phyloP scores from a whole-genome alignment of 257 asterid species.

The Marsdenia floribunda region DNA sequence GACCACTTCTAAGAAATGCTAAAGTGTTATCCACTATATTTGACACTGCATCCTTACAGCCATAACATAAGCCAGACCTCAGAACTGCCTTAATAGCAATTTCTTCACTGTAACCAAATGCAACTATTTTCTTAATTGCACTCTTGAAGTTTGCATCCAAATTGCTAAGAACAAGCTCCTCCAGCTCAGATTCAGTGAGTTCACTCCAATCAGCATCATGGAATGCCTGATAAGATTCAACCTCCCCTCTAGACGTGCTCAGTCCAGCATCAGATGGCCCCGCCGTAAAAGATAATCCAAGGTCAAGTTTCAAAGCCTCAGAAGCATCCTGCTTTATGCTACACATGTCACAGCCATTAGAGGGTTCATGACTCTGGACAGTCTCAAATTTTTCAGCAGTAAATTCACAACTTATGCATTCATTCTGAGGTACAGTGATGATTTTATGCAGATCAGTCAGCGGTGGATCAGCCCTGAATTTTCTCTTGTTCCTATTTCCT shows the following conservation, averaged over 20 bases:
- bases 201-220: constrained; percentile 93
- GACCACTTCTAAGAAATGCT: constrained; percentile 65
- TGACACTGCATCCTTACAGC: constrained; percentile 84
- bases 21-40: constrained; percentile 86
- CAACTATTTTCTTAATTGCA: constrained; percentile 71
- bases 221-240: constrained; percentile 42
- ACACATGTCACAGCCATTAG: constrained; percentile 55
- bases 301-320: constrained; percentile 80
- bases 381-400: too few relatives aligned
- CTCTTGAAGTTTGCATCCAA: constrained; percentile 75
- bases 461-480: constrained; percentile 87
- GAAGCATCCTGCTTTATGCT: constrained; percentile 39
- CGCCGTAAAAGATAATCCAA: constrained; percentile 59
- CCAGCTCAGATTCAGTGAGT: constrained; percentile 78
- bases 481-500: constrained; percentile 89
- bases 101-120: constrained; percentile 70
- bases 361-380: too few relatives aligned
- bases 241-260: constrained; percentile 41
- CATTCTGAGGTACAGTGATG: constrained; percentile 49
- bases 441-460: constrained; percentile 49
- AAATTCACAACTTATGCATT: constrained; percentile 58
- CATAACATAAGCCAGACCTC: constrained; percentile 86
- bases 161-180: constrained; percentile 68
- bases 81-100: constrained; percentile 68
- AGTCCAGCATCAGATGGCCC: constrained; percentile 46